Evolutionary conservation across 2,329 filamentous ascomycete genomes (phyloP).

Genomic region (Chrysoporthe austroafricana): DNA sequence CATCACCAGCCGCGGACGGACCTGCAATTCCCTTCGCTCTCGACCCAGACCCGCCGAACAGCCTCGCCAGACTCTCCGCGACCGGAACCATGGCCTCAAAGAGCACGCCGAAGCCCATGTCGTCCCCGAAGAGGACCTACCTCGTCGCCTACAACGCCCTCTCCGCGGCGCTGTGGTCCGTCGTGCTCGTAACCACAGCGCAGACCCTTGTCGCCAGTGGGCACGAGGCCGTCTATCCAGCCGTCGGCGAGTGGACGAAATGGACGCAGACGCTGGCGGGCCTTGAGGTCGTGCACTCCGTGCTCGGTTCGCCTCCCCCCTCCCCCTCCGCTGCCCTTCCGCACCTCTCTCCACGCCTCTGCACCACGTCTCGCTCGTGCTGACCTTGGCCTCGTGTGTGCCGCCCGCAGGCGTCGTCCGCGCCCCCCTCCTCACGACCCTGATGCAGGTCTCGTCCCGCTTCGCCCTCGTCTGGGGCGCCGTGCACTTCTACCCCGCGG

Average conservation of each 20-base stretch:
- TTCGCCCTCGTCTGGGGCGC: constrained; percentile 89
- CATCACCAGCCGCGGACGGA: neutral
- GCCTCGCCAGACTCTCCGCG: neutral
- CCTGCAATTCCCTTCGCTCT: too few relatives aligned
- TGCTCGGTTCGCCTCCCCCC: constrained; percentile 62
- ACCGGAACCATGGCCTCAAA: constrained; percentile 27
- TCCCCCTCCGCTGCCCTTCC: neutral
- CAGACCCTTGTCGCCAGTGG: constrained; percentile 57
- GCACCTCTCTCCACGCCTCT: neutral
- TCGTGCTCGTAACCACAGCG: constrained; percentile 72
- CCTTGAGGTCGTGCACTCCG: constrained; percentile 82
- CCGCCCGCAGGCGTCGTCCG: constrained; percentile 72
- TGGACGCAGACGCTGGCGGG: constrained; percentile 83
- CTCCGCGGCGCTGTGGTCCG: constrained; percentile 67
- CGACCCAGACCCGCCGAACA: too few relatives aligned
- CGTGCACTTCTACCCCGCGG: constrained; percentile 71
- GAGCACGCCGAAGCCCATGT: constrained; percentile 34
- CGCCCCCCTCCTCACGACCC: constrained; percentile 81
- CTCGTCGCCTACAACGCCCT: constrained; percentile 28
- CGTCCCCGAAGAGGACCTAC: constrained; percentile 31
- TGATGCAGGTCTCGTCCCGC: constrained; percentile 87
- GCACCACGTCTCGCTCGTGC: neutral
- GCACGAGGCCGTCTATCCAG: constrained; percentile 62
- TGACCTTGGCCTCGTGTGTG: neutral
- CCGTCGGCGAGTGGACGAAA: constrained; percentile 69